Evolutionary conservation across 371 early-diverging fungal genomes (phyloP).

Genomic region (Parasitella parasitica): DNA sequence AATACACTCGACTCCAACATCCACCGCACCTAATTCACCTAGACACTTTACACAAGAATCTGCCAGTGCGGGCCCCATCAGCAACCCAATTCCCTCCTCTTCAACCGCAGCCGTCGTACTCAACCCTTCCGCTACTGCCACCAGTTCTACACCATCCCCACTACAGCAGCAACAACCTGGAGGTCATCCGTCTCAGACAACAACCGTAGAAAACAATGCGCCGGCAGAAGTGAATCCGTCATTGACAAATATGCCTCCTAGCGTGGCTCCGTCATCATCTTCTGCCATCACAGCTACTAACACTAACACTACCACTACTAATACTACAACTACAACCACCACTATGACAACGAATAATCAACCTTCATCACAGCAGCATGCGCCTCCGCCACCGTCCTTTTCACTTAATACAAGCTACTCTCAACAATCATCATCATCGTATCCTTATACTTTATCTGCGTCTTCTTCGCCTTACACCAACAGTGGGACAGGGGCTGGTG

Average conservation of each 20-base stretch:
- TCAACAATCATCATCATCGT: slow-evolving; percentile 10
- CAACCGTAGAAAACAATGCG: not conserved
- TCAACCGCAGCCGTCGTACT: not conserved
- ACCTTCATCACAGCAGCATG: not conserved
- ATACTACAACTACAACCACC: not conserved
- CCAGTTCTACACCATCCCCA: not conserved
- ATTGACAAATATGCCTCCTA: not conserved
- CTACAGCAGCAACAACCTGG: not conserved
- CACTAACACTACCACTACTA: not conserved
- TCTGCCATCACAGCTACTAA: not conserved
- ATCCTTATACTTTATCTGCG: slow-evolving; percentile 7
- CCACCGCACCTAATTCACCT: slow-evolving; percentile 25
- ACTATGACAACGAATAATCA: not conserved
- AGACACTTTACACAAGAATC: not conserved
- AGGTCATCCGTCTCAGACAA: not conserved
- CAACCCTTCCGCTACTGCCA: not conserved
- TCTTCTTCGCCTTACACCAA: slow-evolving; percentile 12
- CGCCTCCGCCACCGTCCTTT: not conserved
- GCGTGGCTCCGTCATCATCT: not conserved
- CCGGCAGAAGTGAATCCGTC: not conserved
- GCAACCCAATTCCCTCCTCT: not conserved
- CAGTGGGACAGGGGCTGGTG: slow-evolving; percentile 1
- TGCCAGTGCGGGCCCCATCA: not conserved
- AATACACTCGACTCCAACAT: slow-evolving; percentile 20
- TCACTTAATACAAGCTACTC: not conserved